These are phyloP conservation scores for Adansonia madagascariensis DNA, from an alignment of 441 rosid genomes.

Conservation along the genomic window DNA sequence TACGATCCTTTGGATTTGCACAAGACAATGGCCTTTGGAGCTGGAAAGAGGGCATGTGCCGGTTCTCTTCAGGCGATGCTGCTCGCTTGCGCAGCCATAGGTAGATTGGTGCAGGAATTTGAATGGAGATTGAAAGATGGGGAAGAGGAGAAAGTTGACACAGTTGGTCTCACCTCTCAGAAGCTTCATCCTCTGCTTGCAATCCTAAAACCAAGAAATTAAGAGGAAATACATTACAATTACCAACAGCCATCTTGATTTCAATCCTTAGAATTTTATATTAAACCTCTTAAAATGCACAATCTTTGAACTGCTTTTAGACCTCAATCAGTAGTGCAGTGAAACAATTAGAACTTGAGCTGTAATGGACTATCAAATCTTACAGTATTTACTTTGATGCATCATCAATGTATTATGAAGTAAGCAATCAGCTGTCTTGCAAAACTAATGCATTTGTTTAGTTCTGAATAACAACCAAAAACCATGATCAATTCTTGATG, in stretches of 20 bases:
- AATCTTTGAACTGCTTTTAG: background rate
- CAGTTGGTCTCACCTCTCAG: slow-evolving; percentile 60
- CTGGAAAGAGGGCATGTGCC: slow-evolving; percentile 75
- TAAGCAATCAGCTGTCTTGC: background rate
- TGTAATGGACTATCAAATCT: background rate
- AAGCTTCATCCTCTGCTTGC: slow-evolving; percentile 73
- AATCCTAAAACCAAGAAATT: slow-evolving; percentile 52
- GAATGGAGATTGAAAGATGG: slow-evolving; percentile 66
- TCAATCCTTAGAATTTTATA: background rate
- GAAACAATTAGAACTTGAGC: background rate
- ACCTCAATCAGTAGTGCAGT: too few species aligned
- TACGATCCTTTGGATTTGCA: slow-evolving; percentile 56
- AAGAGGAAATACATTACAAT: background rate
- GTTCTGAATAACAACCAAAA: too few species aligned
- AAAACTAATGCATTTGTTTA: too few species aligned
- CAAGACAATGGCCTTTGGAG: slow-evolving; percentile 92
- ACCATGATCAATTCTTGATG: too few species aligned
- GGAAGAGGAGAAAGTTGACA: slow-evolving; percentile 66
- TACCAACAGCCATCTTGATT: background rate
- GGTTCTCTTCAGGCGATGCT: slow-evolving; percentile 78
- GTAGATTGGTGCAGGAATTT: slow-evolving; percentile 74
- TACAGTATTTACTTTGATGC: background rate
- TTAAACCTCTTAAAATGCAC: background rate
- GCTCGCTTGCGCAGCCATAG: slow-evolving; percentile 58
- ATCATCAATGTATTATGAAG: background rate